These are phyloP conservation scores for Rhododendron williamsianum DNA, from an alignment of 148 eudicot genomes.

Conservation along the genomic window DNA sequence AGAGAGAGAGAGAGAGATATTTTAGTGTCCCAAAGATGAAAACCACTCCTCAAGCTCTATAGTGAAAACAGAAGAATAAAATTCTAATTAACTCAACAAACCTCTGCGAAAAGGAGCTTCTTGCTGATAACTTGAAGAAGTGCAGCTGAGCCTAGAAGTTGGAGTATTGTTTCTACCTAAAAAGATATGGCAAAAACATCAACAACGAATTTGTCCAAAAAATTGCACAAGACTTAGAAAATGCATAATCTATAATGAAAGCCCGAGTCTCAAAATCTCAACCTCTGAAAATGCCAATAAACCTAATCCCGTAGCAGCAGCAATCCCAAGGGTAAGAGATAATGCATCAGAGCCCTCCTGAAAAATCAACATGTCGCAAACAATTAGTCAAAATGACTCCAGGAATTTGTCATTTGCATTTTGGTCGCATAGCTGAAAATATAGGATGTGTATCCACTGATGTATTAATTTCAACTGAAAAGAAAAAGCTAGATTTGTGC, in stretches of 20 bases:
- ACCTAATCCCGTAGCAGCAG: slow-evolving; percentile 82
- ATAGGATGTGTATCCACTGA: background rate
- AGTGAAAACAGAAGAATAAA: background rate
- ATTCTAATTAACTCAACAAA: slow-evolving; percentile 10
- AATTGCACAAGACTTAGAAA: background rate
- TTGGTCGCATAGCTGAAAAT: background rate
- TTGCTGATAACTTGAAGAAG: slow-evolving; percentile 72
- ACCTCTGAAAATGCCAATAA: slow-evolving; percentile 74
- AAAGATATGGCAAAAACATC: slow-evolving; percentile 6
- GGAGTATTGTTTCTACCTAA: slow-evolving; percentile 85
- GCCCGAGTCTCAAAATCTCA: background rate
- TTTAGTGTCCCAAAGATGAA: background rate
- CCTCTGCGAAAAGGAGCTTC: slow-evolving; percentile 92
- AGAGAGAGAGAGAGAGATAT: too few relatives aligned
- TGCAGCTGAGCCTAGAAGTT: slow-evolving; percentile 81
- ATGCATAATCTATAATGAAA: background rate
- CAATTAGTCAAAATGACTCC: background rate
- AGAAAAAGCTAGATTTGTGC: background rate
- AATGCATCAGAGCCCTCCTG: slow-evolving; percentile 63
- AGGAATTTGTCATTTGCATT: background rate
- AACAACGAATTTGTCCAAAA: background rate
- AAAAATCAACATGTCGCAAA: slow-evolving; percentile 14
- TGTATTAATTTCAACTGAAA: background rate
- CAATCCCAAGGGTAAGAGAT: slow-evolving; percentile 50
- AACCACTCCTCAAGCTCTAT: background rate